Evolutionary conservation across 2,329 filamentous ascomycete species (phyloP), one percentile per base, ranked within the genome.

Genomic region (Phaeosphaeriaceae sp.): DNA sequence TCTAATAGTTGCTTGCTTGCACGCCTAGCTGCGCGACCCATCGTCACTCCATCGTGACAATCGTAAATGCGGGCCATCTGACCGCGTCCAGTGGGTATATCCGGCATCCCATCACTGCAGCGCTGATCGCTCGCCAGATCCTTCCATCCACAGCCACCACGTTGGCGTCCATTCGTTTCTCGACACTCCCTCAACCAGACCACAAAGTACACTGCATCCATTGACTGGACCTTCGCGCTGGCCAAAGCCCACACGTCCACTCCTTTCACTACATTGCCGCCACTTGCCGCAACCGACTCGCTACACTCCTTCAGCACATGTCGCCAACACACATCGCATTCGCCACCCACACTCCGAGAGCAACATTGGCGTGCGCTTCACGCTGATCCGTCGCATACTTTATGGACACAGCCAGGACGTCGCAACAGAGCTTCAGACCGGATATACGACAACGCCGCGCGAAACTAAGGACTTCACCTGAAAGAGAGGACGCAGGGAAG

Each of bases 91-190:
- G 73, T 76, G 69, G 55, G 70, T 73, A 58, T 62, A 61, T 52
- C 63, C 58, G 58, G 51, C 30, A 54, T 60, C 43, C 58, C 47
- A 60, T 68, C 5, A 15, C n/a, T 65, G 59, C 59, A 64, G 56
- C 68, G 69, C 68, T 70, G 67, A 76, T 72, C 68, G 56, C 56
- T 55, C 32, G 56, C 61, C 61, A 71, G 70, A 61, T 61, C 65
- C 59, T 65, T 67, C 69, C 60, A 65, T 67, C 61, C 48, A 53
- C 64, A 70, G 75, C 73, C 75, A 75, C 72, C 72, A 69, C 58
- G 67, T 73, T 76, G 76, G 77, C 76, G 76, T 79, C 77, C 78
- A 65, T 69, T 79, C 77, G 66, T 78, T 78, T 79, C 73, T 68
- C 77, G 71, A 71, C 67, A 61, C 61, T 71, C 72, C 53, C 71